Conservation (phyloP, 176 grass and related monocot species). For the Areca catechu region DNA sequence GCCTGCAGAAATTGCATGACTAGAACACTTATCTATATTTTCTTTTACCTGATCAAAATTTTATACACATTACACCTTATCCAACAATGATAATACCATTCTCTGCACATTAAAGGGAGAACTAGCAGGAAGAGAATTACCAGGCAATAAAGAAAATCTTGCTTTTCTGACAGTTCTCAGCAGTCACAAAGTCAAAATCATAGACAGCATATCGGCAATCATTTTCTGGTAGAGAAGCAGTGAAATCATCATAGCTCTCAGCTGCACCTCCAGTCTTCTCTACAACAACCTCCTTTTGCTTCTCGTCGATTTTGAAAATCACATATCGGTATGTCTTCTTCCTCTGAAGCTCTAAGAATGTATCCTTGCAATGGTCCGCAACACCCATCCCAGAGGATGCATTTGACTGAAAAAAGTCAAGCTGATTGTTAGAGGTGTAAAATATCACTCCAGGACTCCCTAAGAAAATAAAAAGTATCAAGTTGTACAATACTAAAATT, state of each 20-base stretch:
- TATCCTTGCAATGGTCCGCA: conserved; percentile 55
- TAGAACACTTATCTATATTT: too few relatives aligned
- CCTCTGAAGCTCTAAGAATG: conserved; percentile 66
- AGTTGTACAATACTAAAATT: too few relatives aligned
- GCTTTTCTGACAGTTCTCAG: conserved; percentile 94
- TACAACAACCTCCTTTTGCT: conserved; percentile 75
- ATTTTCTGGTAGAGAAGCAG: conserved; percentile 86
- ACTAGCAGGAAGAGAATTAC: conserved; percentile 29
- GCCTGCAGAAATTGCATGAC: too few relatives aligned
- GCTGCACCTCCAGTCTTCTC: conserved; percentile 84
- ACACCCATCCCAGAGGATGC: conserved; percentile 76
- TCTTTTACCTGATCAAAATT: too few relatives aligned
- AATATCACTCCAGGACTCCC: too few relatives aligned
- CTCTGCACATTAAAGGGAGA: neutral
- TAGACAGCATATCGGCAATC: conserved; percentile 93
- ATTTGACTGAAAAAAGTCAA: conserved; percentile 50
- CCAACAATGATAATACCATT: too few relatives aligned
- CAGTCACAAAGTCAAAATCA: conserved; percentile 97
- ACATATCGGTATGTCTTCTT: conserved; percentile 88
- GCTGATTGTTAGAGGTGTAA: too few relatives aligned
- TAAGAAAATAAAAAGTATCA: too few relatives aligned
- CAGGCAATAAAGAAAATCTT: conserved; percentile 99
- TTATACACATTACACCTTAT: too few relatives aligned
- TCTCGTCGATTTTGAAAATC: conserved; percentile 91
- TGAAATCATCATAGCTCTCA: conserved; percentile 94